Percentiles rank a stretch among this genome's conserved stretches.
These are phyloP conservation scores for Elsinoe ampelina DNA, from an alignment of 2,329 filamentous ascomycete species.

Conservation along the genomic window DNA sequence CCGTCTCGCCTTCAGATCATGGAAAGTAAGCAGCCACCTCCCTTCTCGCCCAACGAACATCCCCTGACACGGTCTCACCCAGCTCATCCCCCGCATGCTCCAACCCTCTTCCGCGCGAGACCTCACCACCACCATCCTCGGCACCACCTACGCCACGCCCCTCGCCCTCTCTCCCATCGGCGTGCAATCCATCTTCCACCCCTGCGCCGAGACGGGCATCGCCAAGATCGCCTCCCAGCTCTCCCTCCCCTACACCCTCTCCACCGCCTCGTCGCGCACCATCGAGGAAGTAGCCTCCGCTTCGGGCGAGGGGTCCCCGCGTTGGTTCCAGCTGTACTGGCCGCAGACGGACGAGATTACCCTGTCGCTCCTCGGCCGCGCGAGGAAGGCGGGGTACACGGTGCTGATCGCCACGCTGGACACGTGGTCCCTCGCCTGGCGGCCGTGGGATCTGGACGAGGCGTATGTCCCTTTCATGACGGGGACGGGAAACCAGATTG, in stretches of 20 bases:
- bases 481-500: conserved; percentile 46
- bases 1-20: conserved; percentile 46
- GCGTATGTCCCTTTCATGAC: conserved; percentile 30
- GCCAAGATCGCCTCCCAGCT: conserved; percentile 53
- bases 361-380: conserved; percentile 51
- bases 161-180: conserved; percentile 60
- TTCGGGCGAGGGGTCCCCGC: conserved; percentile 39
- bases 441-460: conserved; percentile 51
- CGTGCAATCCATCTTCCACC: conserved; percentile 58
- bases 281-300: conserved; percentile 59
- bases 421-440: conserved; percentile 60
- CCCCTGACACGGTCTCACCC: neutral
- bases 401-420: conserved; percentile 65
- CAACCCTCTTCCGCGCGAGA: conserved; percentile 11
- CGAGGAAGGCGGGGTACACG: conserved; percentile 52
- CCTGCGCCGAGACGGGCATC: conserved; percentile 54
- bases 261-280: conserved; percentile 53
- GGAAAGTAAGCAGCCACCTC: conserved; percentile 28
- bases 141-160: conserved; percentile 29
- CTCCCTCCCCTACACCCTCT: conserved; percentile 57
- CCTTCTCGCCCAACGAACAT: too few species aligned
- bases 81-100: conserved; percentile 12
- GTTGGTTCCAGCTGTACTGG: conserved; percentile 73
- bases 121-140: conserved; percentile 19
- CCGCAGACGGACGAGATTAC: conserved; percentile 59